phyloP scores from a whole-genome alignment of 2,329 filamentous ascomycete genomes.

The Pseudonectria buxi region DNA sequence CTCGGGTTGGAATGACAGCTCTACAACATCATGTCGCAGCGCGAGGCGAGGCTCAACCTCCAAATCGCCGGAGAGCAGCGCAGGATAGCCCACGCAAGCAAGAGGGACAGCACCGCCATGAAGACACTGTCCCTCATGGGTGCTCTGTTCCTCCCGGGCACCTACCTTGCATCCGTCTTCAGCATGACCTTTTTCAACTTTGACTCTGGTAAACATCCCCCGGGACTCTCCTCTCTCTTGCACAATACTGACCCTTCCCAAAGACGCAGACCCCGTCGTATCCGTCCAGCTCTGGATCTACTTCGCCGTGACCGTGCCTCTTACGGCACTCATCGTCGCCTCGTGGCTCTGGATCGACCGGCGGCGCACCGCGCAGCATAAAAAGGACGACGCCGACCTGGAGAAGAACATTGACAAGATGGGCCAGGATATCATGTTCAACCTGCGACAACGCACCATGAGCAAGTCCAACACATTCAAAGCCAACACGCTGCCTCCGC shows the following conservation, averaged over 20 bases:
- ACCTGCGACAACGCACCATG: conserved; percentile 50
- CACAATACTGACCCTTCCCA: conserved; percentile 1
- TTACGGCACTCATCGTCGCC: conserved; percentile 48
- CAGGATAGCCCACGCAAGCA: conserved; percentile 52
- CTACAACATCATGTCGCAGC: conserved; percentile 61
- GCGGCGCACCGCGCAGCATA: conserved; percentile 42
- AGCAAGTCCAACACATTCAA: conserved; percentile 50
- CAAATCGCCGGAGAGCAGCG: conserved; percentile 56
- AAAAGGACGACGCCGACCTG: conserved; percentile 43
- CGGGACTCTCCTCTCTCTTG: background rate
- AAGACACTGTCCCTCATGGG: conserved; percentile 59
- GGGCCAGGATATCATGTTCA: conserved; percentile 51
- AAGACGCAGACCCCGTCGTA: conserved; percentile 35
- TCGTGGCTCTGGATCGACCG: conserved; percentile 50
- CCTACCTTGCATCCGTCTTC: conserved; percentile 56
- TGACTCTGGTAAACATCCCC: conserved; percentile 32
- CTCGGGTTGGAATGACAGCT: conserved; percentile 39
- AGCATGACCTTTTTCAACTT: conserved; percentile 64
- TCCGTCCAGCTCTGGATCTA: conserved; percentile 54
- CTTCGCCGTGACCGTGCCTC: conserved; percentile 53
- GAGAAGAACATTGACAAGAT: conserved; percentile 49
- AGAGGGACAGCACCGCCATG: conserved; percentile 57
- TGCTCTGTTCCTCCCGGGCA: conserved; percentile 56
- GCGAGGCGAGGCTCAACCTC: conserved; percentile 57
- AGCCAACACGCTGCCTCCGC: conserved; percentile 28